These are phyloP conservation scores for Aspergillus pseudoglaucus DNA, from an alignment of 2,329 filamentous ascomycete species.

Conservation along the genomic window DNA sequence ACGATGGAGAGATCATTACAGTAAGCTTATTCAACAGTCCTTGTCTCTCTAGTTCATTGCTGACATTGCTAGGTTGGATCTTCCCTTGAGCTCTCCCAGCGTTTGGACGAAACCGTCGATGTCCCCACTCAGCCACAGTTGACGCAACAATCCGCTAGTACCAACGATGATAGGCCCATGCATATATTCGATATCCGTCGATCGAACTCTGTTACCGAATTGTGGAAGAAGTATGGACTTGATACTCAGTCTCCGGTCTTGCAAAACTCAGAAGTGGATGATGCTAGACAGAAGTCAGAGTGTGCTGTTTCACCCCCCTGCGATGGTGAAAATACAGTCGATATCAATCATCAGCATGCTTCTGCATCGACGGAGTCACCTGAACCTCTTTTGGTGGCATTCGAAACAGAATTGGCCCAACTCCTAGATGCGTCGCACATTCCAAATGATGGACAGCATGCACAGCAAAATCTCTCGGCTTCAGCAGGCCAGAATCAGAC, in stretches of 20 bases:
- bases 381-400: conserved; percentile 32
- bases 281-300: background rate
- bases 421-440: conserved; percentile 21
- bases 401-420: conserved; percentile 34
- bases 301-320: background rate
- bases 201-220: conserved; percentile 31
- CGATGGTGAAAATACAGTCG: background rate
- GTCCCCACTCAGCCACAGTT: conserved; percentile 5
- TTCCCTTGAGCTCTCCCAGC: conserved; percentile 41
- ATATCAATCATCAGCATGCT: background rate
- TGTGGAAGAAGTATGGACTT: conserved; percentile 32
- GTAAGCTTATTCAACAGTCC: conserved; percentile 21
- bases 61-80: conserved; percentile 36
- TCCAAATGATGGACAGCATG: conserved; percentile 2
- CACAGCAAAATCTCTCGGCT: conserved; percentile 8
- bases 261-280: conserved; percentile 1
- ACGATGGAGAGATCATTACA: conserved; percentile 42
- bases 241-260: conserved; percentile 2
- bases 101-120: conserved; percentile 38
- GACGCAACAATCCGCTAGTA: conserved; percentile 5
- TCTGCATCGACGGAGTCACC: conserved; percentile 14
- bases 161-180: conserved; percentile 22
- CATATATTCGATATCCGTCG: conserved; percentile 43
- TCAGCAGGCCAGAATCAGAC: conserved; percentile 7
- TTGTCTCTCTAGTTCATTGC: conserved; percentile 8